Conservation (phyloP, 352 stramenopile genomes). For the Phytophthora rubi region DNA sequence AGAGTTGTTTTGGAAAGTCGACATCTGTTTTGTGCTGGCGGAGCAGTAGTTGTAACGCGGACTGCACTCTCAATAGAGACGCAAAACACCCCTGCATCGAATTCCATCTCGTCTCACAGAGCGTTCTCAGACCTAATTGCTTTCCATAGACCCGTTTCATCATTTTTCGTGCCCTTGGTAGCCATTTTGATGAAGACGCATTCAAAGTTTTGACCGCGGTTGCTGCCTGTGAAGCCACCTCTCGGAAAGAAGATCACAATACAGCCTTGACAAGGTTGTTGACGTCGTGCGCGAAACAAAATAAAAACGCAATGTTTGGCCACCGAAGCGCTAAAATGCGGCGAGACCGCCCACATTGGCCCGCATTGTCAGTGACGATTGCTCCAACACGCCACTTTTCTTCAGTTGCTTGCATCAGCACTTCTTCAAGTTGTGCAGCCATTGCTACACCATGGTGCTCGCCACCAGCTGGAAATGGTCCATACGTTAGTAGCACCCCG, state of each 20-base stretch:
- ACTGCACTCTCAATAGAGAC: no score
- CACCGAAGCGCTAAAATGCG: no score
- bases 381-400: constrained; percentile 10
- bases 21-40: neutral
- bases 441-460: constrained; percentile 13
- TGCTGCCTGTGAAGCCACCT: neutral
- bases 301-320: neutral
- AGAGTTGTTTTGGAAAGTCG: neutral
- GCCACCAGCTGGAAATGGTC: neutral
- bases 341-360: neutral
- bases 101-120: neutral
- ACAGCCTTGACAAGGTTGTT: constrained; percentile 12
- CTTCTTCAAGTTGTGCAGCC: constrained; percentile 5
- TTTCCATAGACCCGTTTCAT: constrained; percentile 1
- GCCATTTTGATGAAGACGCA: constrained; percentile 11
- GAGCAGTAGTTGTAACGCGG: no score
- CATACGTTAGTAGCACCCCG: neutral
- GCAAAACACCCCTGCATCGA: no score
- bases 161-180: neutral
- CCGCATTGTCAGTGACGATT: constrained; percentile 16
- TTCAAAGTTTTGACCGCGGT: constrained; percentile 5
- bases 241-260: constrained; percentile 1
- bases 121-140: neutral
- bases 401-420: neutral
- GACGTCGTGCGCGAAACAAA: constrained; percentile 9